Evolutionary conservation across 129 eudicot genomes (phyloP).

Genomic region (Pseudognaphalium luteoalbum): DNA sequence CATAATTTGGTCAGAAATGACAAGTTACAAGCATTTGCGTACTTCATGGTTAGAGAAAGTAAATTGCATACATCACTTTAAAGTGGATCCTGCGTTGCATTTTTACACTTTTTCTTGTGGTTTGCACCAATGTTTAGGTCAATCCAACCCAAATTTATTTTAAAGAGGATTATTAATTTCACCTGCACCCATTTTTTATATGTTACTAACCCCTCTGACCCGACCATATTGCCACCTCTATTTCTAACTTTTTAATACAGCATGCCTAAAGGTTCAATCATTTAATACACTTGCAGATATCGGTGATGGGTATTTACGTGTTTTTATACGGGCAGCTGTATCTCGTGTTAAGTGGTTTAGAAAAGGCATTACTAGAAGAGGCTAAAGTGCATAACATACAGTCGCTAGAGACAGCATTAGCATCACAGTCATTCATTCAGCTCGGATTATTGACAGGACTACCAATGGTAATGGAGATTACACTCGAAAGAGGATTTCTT

Average conservation of each 20-base stretch:
- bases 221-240: neutral
- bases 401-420: slow-evolving; percentile 88
- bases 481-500: slow-evolving; percentile 85
- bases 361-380: slow-evolving; percentile 59
- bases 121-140: too few relatives aligned
- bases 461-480: slow-evolving; percentile 92
- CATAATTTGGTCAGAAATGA: too few relatives aligned
- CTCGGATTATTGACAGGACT: slow-evolving; percentile 90
- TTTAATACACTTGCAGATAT: slow-evolving; percentile 56
- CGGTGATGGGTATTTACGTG: slow-evolving; percentile 78
- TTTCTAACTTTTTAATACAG: neutral
- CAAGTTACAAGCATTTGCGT: neutral
- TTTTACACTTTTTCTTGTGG: too few relatives aligned
- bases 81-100: neutral
- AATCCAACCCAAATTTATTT: neutral
- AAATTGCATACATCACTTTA: too few relatives aligned
- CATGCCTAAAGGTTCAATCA: neutral
- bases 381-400: slow-evolving; percentile 74
- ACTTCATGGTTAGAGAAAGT: too few relatives aligned
- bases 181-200: neutral
- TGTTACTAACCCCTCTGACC: neutral
- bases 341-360: slow-evolving; percentile 88
- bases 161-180: neutral
- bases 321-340: slow-evolving; percentile 92
- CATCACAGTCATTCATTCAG: slow-evolving; percentile 92